Base-by-base conservation (phyloP, 257 asterid genomes). In the Fraxinus anomala region DNA sequence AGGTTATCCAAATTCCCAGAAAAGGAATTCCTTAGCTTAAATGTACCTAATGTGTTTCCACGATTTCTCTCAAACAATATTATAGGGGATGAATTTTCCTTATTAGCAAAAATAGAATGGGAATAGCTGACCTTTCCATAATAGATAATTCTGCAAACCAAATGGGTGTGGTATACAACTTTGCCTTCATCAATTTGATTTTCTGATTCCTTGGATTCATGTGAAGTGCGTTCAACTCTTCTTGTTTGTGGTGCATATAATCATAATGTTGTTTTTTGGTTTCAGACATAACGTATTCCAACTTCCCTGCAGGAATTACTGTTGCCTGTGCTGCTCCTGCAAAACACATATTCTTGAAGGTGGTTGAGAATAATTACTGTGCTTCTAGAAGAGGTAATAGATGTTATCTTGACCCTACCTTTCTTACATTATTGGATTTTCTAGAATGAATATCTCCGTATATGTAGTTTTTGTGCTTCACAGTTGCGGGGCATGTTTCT, bases 331-430 rank as follows among this genome's bases (percentile, higher is more conserved):
- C 87, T 77, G 96, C 96, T 83, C 93, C 96, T n/a, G 54, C 73
- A 77, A 87, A 91, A 56, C 96, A 95, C 85, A 91, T 91, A 83
- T 95, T 98, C 92, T 88, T 95, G 93, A 95, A 89, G 84, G 94
- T 93, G 76, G 99, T 95, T 63, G 98, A 95, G 84, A 95, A 93
- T 80, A 88, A 87, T 80, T 93, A 89, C 76, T 95, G 99, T 78
- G 89, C 98, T 81, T 95, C 98, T 75, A 90, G 96, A 82, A 91
- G 96, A 83, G 98, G 98, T 94, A 89, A 19, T 10, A 36, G 70
- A 12, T 33, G 63, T 19, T 49, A 69, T 72, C 68, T 70, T 81
- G 73, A 30, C n/a, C 79, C 70, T 54, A 21, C 17, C 59, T 81
- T 66, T 75, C 76, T 59, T 74, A n/a, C 66, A 56, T 49, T 36